phyloP scores from a whole-genome alignment of 148 eudicot genomes.

The Camellia granthamiana region DNA sequence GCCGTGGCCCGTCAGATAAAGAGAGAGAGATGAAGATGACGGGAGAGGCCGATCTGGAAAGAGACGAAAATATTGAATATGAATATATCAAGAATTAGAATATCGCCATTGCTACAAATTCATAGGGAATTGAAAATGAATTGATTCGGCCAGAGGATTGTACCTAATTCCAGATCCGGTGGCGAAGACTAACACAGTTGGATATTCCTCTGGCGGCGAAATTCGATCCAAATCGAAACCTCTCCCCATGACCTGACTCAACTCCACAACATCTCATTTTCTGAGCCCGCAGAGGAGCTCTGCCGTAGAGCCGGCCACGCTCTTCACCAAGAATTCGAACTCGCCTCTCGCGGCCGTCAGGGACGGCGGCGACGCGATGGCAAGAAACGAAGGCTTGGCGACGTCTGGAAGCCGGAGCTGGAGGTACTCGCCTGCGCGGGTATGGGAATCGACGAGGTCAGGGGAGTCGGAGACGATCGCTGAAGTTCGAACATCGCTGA shows the following conservation, averaged over 20 bases:
- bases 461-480: conserved; percentile 74
- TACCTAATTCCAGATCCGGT: conserved; percentile 98
- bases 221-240: conserved; percentile 62
- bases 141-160: background rate
- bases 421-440: conserved; percentile 70
- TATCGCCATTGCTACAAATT: background rate
- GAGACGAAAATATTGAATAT: too few relatives aligned
- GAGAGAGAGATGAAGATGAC: too few relatives aligned
- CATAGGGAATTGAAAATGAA: background rate
- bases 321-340: conserved; percentile 73
- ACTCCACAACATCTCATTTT: conserved; percentile 68
- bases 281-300: conserved; percentile 63
- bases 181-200: conserved; percentile 71
- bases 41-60: too few relatives aligned
- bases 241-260: conserved; percentile 65
- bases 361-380: conserved; percentile 73
- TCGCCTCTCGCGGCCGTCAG: conserved; percentile 42
- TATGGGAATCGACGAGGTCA: conserved; percentile 52
- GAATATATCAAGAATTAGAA: background rate
- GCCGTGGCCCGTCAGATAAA: too few relatives aligned
- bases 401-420: conserved; percentile 64
- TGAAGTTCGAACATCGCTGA: too few relatives aligned
- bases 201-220: conserved; percentile 53
- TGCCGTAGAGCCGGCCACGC: conserved; percentile 75
- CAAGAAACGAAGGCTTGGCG: conserved; percentile 61